A percentile compares a stretch with the other conserved stretches of the same genome.
These are phyloP conservation scores for Pichia sp. DNA, from an alignment of 1,139 yeast genomes.

Conservation along the genomic window DNA sequence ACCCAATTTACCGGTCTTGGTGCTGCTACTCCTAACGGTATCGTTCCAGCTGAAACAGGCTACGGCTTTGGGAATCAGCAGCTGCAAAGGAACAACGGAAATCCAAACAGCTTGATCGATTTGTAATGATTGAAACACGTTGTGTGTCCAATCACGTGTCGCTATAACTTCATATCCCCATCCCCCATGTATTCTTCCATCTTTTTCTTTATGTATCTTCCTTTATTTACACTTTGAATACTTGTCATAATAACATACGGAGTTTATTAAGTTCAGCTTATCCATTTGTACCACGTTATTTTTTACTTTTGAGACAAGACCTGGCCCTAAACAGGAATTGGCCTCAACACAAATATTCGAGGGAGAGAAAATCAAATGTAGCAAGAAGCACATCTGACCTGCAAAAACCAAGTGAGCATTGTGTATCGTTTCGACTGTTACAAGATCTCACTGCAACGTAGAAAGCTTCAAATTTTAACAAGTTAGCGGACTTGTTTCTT, in stretches of 20 bases:
- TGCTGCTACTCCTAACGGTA: constrained; percentile 33
- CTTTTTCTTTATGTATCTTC: constrained; percentile 1
- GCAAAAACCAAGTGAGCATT: too few relatives aligned
- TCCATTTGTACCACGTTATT: too few relatives aligned
- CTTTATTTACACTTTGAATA: not conserved
- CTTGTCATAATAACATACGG: not conserved
- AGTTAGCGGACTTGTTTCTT: too few relatives aligned
- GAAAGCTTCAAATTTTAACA: too few relatives aligned
- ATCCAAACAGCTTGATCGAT: constrained; percentile 37
- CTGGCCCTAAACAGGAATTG: too few relatives aligned
- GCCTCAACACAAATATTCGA: too few relatives aligned
- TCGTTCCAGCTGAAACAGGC: constrained; percentile 74
- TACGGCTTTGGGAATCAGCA: constrained; percentile 82
- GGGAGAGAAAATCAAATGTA: too few relatives aligned
- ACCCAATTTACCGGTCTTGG: constrained; percentile 76
- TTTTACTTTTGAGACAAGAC: too few relatives aligned
- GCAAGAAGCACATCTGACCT: too few relatives aligned
- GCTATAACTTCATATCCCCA: not conserved
- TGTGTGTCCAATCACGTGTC: not conserved
- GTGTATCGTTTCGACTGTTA: too few relatives aligned
- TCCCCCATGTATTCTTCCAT: not conserved
- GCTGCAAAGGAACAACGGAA: constrained; percentile 18
- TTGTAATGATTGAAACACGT: constrained; percentile 21
- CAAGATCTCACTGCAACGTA: too few relatives aligned
- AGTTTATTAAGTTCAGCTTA: too few relatives aligned